Conservation (phyloP, 306 rosid species). For the Pyrus pyrifolia region DNA sequence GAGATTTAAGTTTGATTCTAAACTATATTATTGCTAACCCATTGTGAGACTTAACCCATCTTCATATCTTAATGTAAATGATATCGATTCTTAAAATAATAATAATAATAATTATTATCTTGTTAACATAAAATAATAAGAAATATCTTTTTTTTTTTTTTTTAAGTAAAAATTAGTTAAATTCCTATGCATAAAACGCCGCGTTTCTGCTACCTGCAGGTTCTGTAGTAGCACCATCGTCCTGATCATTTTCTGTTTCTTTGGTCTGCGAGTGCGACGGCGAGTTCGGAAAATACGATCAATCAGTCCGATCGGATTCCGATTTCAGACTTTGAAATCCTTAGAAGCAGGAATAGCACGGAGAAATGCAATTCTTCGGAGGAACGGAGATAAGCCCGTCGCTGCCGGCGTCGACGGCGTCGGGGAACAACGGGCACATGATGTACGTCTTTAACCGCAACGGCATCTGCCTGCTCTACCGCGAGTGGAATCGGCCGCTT, state of each 20-base stretch:
- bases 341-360: not conserved
- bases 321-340: not conserved
- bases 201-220: too few relatives aligned
- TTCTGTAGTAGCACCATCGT: too few relatives aligned
- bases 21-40: too few relatives aligned
- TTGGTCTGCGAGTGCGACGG: not conserved
- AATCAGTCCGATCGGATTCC: not conserved
- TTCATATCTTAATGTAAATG: too few relatives aligned
- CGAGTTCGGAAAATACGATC: not conserved
- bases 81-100: too few relatives aligned
- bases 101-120: too few relatives aligned
- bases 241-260: not conserved
- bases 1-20: too few relatives aligned
- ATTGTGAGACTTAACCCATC: accelerated
- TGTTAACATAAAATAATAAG: too few relatives aligned
- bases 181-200: too few relatives aligned
- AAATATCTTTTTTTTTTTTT: too few relatives aligned
- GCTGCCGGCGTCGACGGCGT: slow-evolving; percentile 69
- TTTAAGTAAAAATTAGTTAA: too few relatives aligned
- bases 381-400: slow-evolving; percentile 96
- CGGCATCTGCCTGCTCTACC: slow-evolving; percentile 85
- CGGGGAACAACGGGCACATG: slow-evolving; percentile 94
- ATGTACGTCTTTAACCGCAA: slow-evolving; percentile 80
- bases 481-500: slow-evolving; percentile 94
- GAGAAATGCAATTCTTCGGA: slow-evolving; percentile 86